Percentiles rank a stretch among this genome's conserved stretches.
Evolutionary conservation across 2,329 filamentous ascomycete genomes (phyloP).

Genomic region (Rutstroemia sydowiana): DNA sequence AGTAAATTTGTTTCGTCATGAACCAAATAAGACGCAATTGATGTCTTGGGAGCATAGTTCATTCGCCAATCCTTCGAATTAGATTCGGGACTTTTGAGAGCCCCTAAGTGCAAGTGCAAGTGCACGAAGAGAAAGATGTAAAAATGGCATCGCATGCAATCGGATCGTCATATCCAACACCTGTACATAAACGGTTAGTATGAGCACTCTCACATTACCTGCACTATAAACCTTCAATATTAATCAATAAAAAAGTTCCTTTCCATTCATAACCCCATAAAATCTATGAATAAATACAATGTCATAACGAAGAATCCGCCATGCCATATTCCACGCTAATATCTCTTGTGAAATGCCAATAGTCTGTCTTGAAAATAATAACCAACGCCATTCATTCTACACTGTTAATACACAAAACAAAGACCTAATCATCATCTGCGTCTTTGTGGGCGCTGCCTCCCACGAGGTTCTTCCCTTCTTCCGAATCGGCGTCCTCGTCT

Average conservation of each 20-base stretch:
- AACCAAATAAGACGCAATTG: too few species aligned
- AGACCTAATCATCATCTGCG: conserved; percentile 4
- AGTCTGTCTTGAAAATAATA: not conserved
- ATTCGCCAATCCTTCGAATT: too few species aligned
- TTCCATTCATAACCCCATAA: not conserved
- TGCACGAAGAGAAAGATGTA: conserved; percentile 1
- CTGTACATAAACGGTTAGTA: too few species aligned
- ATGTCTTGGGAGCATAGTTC: too few species aligned
- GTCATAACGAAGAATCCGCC: not conserved
- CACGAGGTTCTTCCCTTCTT: conserved; percentile 43
- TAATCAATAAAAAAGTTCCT: too few species aligned
- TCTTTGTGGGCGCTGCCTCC: conserved; percentile 6
- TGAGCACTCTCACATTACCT: not conserved
- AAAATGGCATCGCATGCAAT: too few species aligned
- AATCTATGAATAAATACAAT: conserved; percentile 6
- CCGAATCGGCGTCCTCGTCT: conserved; percentile 62
- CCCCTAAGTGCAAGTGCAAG: too few species aligned
- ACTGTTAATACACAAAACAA: conserved; percentile 13
- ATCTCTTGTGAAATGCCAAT: not conserved
- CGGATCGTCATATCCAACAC: too few species aligned
- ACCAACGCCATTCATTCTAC: conserved; percentile 7
- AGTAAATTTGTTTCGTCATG: too few species aligned
- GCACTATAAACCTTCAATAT: not conserved
- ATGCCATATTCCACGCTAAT: not conserved
- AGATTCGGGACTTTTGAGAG: too few species aligned